Conservation (phyloP, 1,284 basidiomycete species). For the Cutaneotrichosporon spelunceum region DNA sequence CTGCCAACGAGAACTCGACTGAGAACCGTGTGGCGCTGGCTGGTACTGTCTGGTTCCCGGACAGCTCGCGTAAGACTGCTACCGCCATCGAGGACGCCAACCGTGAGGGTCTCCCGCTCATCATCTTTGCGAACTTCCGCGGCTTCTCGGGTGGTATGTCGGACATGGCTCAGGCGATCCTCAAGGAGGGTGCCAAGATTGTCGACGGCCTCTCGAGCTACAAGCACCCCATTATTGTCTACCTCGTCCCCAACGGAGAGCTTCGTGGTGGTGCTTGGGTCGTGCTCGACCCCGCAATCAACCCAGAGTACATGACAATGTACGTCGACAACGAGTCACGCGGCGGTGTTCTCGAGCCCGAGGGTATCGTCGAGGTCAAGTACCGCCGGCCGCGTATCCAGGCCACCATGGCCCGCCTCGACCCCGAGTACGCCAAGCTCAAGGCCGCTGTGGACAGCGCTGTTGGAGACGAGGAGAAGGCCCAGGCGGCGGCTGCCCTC, state of each 20-base stretch:
- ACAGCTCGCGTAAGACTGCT: slow-evolving; percentile 99
- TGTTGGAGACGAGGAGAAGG: slow-evolving; percentile 69
- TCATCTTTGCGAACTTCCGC: slow-evolving; percentile 99
- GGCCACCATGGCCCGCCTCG: slow-evolving; percentile 88
- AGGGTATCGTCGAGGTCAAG: slow-evolving; percentile 89
- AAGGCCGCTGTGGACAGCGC: slow-evolving; percentile 77
- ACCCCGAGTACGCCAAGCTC: slow-evolving; percentile 74
- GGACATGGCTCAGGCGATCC: slow-evolving; percentile 74
- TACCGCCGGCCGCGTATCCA: slow-evolving; percentile 83
- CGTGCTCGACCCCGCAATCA: slow-evolving; percentile 95
- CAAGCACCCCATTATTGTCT: slow-evolving; percentile 98
- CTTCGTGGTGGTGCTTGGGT: slow-evolving; percentile 99
- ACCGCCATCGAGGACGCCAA: slow-evolving; percentile 99
- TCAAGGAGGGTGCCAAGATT: slow-evolving; percentile 94
- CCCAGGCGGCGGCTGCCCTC: slow-evolving; percentile 65
- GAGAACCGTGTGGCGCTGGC: slow-evolving; percentile 99
- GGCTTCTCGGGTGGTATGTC: slow-evolving; percentile 91
- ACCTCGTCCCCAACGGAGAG: slow-evolving; percentile 98
- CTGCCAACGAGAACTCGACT: slow-evolving; percentile 96
- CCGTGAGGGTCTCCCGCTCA: slow-evolving; percentile 91
- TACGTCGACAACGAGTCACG: slow-evolving; percentile 93
- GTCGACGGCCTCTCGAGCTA: slow-evolving; percentile 96
- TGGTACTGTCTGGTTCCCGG: slow-evolving; percentile 99
- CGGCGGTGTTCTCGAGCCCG: slow-evolving; percentile 95
- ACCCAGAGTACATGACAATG: slow-evolving; percentile 98